Conservation (phyloP, 2,329 filamentous ascomycete species). For the Aspergillus texensis region DNA sequence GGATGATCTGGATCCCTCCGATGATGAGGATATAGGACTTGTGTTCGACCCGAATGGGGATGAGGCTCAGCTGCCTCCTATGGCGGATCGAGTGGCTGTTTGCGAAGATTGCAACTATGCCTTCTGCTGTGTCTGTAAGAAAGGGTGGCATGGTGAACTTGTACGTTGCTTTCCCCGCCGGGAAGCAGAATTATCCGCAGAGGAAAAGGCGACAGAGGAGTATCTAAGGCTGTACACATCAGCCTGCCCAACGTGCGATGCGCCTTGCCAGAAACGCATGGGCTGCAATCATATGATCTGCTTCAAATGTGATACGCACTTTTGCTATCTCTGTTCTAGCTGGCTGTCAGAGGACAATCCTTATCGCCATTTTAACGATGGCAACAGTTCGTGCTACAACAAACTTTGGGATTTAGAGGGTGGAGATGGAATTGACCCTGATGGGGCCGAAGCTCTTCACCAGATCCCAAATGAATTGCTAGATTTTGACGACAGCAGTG, state of each 20-base stretch:
- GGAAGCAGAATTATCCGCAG: constrained; percentile 70
- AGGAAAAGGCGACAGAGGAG: constrained; percentile 83
- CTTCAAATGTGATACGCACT: constrained; percentile 85
- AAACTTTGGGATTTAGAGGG: constrained; percentile 87
- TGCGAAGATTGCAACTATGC: constrained; percentile 89
- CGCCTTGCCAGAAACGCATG: constrained; percentile 83
- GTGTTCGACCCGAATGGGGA: constrained; percentile 48
- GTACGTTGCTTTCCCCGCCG: constrained; percentile 69
- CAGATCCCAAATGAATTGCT: constrained; percentile 44
- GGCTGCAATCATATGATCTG: constrained; percentile 98
- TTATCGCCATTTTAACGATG: constrained; percentile 83
- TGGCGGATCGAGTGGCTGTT: constrained; percentile 72
- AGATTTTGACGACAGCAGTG: constrained; percentile 37
- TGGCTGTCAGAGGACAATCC: constrained; percentile 82
- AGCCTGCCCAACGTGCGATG: constrained; percentile 83
- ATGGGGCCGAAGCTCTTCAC: constrained; percentile 44
- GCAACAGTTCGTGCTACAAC: constrained; percentile 73
- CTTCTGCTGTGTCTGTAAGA: constrained; percentile 75
- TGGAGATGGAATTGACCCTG: constrained; percentile 64
- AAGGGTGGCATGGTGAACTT: constrained; percentile 93
- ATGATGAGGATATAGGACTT: constrained; percentile 54
- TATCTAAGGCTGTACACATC: constrained; percentile 82
- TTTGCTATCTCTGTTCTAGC: constrained; percentile 91
- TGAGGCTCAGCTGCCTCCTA: constrained; percentile 47
- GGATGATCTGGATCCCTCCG: constrained; percentile 51